Base-by-base conservation (phyloP, 2,329 filamentous ascomycete species). In the Ceratocystis papillata region DNA sequence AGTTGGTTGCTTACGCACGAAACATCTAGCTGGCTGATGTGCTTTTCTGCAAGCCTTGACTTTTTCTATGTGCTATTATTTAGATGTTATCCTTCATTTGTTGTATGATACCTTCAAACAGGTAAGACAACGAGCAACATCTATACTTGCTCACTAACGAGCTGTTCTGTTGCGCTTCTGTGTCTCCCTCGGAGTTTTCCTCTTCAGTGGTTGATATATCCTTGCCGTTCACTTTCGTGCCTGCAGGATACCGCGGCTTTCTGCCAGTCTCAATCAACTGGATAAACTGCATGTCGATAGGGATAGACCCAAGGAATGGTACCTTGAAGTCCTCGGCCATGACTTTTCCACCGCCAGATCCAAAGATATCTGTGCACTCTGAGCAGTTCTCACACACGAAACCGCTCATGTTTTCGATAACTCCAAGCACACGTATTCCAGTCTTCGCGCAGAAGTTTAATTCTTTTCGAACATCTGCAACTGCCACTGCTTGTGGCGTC, bases 391-490 rank as follows among this genome's bases (percentile, higher is more conserved):
- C 85, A 73, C 89, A 94, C n/a, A 94, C 88, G 71, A 89, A 95
- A 1, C 90, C 90, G 70, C 87, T 87, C 94, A 99, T 97, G 74
- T 99, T 99, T 78, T 99, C 94, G 59, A 99, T 83, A 0, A 99
- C 92, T 0, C 94, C 94, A 10, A 97, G 79, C 45, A 95, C 85
- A 1, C 81, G 80, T 62, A 96, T 86, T 37, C 84, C 83, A 1
- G 89, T 93, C 78, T 96, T 96, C 63, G 80, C 79, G 76, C 92
- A 96, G 73, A 96, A 96, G 74, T 96, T 96, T 69, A 96, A 82
- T 75, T 96, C 92, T 74, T 96, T 96, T 72, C 90, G 87, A 46
- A 99, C 94, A 73, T 99, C 94, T 0, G 90, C 88, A 33, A 93
- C 96, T 12, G 90, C 87, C 62, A 99, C 89, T 0, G 93, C 94